phyloP scores from a whole-genome alignment of 2,329 filamentous ascomycete genomes.

The Paraphoma chrysanthemicola region DNA sequence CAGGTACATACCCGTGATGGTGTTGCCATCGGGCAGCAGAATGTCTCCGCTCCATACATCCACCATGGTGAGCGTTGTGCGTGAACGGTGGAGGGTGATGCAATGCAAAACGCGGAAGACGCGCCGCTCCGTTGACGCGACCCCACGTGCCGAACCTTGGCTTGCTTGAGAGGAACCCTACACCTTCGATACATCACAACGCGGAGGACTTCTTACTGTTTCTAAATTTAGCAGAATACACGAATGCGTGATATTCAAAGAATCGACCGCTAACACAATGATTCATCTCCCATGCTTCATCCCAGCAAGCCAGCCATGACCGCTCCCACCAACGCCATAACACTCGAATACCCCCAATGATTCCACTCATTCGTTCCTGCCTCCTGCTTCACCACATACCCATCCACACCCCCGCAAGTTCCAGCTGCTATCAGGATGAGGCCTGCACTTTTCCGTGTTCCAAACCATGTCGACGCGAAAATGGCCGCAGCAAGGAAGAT shows the following conservation, averaged over 20 bases:
- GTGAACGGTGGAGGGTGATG: not conserved
- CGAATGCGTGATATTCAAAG: no score
- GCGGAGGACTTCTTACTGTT: not conserved
- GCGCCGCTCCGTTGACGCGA: conserved; percentile 25
- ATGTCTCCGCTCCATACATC: conserved; percentile 47
- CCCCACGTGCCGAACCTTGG: conserved; percentile 3
- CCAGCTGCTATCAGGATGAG: conserved; percentile 53
- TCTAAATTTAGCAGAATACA: not conserved
- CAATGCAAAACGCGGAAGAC: conserved; percentile 9
- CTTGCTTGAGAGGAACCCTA: not conserved
- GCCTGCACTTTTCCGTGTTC: conserved; percentile 51
- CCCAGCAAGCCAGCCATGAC: conserved; percentile 40
- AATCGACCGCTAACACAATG: no score
- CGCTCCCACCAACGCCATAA: conserved; percentile 47
- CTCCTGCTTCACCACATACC: conserved; percentile 45
- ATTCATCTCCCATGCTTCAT: not conserved
- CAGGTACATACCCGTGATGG: conserved; percentile 30
- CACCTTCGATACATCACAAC: not conserved
- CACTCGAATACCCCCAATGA: conserved; percentile 56
- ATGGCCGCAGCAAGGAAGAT: conserved; percentile 57
- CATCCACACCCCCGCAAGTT: conserved; percentile 56
- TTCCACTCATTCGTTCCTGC: conserved; percentile 55
- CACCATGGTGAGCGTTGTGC: conserved; percentile 24
- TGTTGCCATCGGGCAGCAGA: conserved; percentile 31
- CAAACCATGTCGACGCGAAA: conserved; percentile 46